Evolutionary conservation across 331 rosid genomes (phyloP), one percentile per base, ranked within the genome.

Genomic region (Quercus tomentella): DNA sequence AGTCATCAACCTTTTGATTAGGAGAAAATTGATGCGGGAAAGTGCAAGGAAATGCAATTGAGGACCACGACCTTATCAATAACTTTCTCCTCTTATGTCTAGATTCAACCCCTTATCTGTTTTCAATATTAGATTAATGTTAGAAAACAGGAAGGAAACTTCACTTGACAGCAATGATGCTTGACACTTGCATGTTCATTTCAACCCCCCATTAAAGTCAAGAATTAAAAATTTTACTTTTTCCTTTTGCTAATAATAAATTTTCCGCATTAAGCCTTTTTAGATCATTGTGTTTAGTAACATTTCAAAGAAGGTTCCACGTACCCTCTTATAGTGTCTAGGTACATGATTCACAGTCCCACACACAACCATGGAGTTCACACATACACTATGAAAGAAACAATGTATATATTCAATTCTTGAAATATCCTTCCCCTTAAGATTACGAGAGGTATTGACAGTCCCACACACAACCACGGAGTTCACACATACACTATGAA

Each of bases 31-130:
- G 21, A 56, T 35, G 6, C 15, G 60, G 33, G 87, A 84, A 84
- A 67, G 37, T 20, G 73, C 84, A n/a, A 57, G 82, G 84, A 84
- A 84, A 76, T 37, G 16, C 8, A 15, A 3, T 5, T 21, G 26
- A 22, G 16, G n/a, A 30, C 25, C 35, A 7, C 18, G 52, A 37
- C 43, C 22, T 1, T 15, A 16, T 60, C 14, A 15, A 2, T 49
- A 7, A 17, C 17, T 12, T 37, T 37, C 28, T 14, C 0, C 45
- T 17, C 62, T 28, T 12, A 62, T 16, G 72, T 61, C 79, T 62
- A 75, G 43, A 43, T 75, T 23, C 79, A 76, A 60, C 43, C 21
- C 43, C 22, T 33, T 67, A 18, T 30, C 31, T 56, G 14, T 37
- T 18, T 73, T 8, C 16, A 56, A 8, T 57, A 11, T 30, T 33